phyloP scores from a whole-genome alignment of 352 stramenopile genomes.

The Globisporangium spinosum region DNA sequence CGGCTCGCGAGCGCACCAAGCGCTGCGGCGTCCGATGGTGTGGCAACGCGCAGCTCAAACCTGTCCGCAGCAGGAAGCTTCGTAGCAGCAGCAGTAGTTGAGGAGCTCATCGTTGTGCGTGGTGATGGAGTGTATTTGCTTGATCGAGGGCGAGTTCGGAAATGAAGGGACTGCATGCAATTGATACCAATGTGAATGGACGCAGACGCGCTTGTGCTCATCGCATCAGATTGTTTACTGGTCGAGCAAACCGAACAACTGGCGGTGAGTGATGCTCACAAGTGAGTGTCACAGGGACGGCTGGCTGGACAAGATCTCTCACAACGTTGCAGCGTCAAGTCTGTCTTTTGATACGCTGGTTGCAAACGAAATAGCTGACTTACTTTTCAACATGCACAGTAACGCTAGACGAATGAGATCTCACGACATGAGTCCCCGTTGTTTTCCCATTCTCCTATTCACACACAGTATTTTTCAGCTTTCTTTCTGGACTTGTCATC shows the following conservation, averaged over 20 bases:
- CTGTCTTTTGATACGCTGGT: too few relatives aligned
- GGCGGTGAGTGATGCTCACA: not conserved
- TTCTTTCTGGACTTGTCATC: not conserved
- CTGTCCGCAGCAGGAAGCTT: not conserved
- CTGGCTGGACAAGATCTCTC: too few relatives aligned
- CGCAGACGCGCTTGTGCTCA: not conserved
- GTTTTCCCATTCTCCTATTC: not conserved
- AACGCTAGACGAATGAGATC: too few relatives aligned
- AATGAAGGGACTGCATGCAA: not conserved
- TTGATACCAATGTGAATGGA: not conserved
- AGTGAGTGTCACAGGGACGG: too few relatives aligned
- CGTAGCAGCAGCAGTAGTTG: not conserved
- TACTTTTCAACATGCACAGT: not conserved
- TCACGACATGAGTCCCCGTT: not conserved
- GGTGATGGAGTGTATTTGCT: not conserved
- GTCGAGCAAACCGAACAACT: not conserved
- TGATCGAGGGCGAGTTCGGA: not conserved
- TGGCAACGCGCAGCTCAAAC: slow-evolving; percentile 21
- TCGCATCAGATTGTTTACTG: not conserved
- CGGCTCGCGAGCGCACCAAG: slow-evolving; percentile 25
- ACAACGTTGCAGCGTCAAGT: too few relatives aligned
- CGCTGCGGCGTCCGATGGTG: slow-evolving; percentile 15
- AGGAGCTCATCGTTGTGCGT: not conserved
- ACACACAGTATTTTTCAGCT: not conserved
- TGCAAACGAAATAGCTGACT: not conserved